Conservation (phyloP, 2,329 filamentous ascomycete species). For the Didymella keratinophila region DNA sequence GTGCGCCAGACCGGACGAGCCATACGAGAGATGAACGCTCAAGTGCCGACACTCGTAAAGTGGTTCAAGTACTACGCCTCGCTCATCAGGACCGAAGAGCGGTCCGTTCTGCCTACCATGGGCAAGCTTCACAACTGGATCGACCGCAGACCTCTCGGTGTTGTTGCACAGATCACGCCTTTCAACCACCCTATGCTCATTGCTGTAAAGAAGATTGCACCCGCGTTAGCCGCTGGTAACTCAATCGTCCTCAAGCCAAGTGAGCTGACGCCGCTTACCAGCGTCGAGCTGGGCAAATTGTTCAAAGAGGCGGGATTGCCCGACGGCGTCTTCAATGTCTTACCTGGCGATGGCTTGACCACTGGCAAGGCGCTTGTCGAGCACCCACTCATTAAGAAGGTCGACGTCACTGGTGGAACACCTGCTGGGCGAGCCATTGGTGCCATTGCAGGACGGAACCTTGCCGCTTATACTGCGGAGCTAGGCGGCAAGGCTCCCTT, state of each 20-base stretch:
- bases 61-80: constrained; percentile 78
- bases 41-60: constrained; percentile 69
- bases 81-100: constrained; percentile 71
- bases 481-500: constrained; percentile 51
- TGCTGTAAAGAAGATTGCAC: constrained; percentile 52
- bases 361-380: constrained; percentile 49
- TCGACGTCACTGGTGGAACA: constrained; percentile 51
- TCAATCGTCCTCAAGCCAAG: constrained; percentile 50
- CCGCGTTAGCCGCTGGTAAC: constrained; percentile 48
- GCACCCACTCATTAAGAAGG: constrained; percentile 48
- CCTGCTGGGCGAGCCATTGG: constrained; percentile 49
- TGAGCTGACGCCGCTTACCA: constrained; percentile 50
- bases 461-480: constrained; percentile 49
- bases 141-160: constrained; percentile 49
- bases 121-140: constrained; percentile 61
- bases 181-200: constrained; percentile 53
- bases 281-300: constrained; percentile 47
- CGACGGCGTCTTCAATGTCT: constrained; percentile 48
- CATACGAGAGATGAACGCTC: constrained; percentile 73
- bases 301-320: constrained; percentile 50
- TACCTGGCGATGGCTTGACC: constrained; percentile 44
- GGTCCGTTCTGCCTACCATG: constrained; percentile 69
- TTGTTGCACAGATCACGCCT: constrained; percentile 51
- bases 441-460: constrained; percentile 46
- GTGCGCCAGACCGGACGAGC: constrained; percentile 73